Conservation (phyloP, 768 basidiomycete genomes). For the Pulveroboletus sp. region DNA sequence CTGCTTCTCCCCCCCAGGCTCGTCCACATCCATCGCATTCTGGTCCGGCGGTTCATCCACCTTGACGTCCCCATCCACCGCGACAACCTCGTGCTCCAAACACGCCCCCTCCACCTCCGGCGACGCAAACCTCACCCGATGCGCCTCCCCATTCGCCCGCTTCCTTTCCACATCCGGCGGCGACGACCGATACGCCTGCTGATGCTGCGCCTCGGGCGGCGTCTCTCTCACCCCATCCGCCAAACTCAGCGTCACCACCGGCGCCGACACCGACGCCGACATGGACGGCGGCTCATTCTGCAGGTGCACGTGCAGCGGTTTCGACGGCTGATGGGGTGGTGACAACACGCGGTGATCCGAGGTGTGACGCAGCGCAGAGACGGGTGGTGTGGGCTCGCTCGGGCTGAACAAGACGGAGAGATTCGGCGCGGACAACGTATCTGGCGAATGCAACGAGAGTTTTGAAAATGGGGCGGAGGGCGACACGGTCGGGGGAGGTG, state of each 20-base stretch:
- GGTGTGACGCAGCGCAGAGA: not conserved
- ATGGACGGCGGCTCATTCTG: slow-evolving; percentile 15
- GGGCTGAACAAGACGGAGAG: slow-evolving; percentile 9
- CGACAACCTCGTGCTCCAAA: slow-evolving; percentile 7
- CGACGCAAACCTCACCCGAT: slow-evolving; percentile 31
- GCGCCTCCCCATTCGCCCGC: slow-evolving; percentile 11
- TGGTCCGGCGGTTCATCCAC: not conserved
- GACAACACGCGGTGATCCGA: slow-evolving; percentile 8
- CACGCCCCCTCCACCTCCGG: slow-evolving; percentile 26
- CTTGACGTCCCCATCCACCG: no score
- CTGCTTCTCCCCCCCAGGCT: slow-evolving; percentile 4
- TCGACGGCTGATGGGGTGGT: slow-evolving; percentile 21
- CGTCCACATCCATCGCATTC: slow-evolving; percentile 26
- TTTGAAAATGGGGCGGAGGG: slow-evolving; percentile 52
- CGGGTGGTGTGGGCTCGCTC: slow-evolving; percentile 1
- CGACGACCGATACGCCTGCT: slow-evolving; percentile 15
- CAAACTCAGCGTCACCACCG: slow-evolving; percentile 5
- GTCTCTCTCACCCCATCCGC: slow-evolving; percentile 21
- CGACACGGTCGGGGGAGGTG: slow-evolving; percentile 27
- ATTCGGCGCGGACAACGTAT: slow-evolving; percentile 13
- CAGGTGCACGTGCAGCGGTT: slow-evolving; percentile 28
- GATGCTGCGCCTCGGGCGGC: slow-evolving; percentile 20
- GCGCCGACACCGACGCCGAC: slow-evolving; percentile 3
- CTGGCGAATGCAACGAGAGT: slow-evolving; percentile 44
- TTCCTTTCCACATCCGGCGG: slow-evolving; percentile 15